phyloP scores from a whole-genome alignment of 2,329 filamentous ascomycete species.

The Botrytis medusae region DNA sequence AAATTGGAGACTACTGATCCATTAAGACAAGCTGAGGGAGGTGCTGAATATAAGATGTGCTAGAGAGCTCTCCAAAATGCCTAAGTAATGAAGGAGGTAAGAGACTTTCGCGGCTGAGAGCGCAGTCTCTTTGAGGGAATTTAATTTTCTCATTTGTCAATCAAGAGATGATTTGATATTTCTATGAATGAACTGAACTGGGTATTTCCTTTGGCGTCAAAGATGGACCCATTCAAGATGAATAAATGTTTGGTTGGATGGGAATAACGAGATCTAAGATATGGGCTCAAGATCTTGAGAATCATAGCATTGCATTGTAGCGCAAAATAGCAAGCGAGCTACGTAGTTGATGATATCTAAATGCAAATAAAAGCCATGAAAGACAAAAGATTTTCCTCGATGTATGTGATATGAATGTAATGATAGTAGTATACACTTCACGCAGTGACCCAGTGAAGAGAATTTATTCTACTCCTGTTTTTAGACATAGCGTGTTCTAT shows the following conservation, averaged over 20 bases:
- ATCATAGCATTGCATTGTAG: constrained; percentile 5
- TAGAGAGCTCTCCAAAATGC: constrained; percentile 41
- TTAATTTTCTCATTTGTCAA: constrained; percentile 6
- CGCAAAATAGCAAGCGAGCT: background rate
- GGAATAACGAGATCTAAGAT: constrained; percentile 4
- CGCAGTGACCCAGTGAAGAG: background rate
- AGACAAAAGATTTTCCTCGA: background rate
- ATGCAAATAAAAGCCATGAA: constrained; percentile 8
- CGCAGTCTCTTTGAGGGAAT: constrained; percentile 34
- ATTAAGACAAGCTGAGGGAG: constrained; percentile 66
- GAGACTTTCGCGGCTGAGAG: constrained; percentile 40
- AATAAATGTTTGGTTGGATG: constrained; percentile 13
- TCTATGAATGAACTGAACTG: constrained; percentile 12
- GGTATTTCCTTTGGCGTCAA: constrained; percentile 16
- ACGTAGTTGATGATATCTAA: background rate
- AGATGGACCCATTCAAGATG: constrained; percentile 10
- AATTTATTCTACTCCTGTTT: background rate
- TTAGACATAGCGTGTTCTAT: background rate
- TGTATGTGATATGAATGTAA: background rate
- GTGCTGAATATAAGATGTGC: constrained; percentile 79
- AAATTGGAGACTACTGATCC: constrained; percentile 73
- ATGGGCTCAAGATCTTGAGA: constrained; percentile 4
- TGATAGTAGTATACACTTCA: background rate
- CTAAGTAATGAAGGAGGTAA: background rate
- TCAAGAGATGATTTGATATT: background rate